phyloP scores from a whole-genome alignment of 345 rosid genomes.

The Orychophragmus violaceus region DNA sequence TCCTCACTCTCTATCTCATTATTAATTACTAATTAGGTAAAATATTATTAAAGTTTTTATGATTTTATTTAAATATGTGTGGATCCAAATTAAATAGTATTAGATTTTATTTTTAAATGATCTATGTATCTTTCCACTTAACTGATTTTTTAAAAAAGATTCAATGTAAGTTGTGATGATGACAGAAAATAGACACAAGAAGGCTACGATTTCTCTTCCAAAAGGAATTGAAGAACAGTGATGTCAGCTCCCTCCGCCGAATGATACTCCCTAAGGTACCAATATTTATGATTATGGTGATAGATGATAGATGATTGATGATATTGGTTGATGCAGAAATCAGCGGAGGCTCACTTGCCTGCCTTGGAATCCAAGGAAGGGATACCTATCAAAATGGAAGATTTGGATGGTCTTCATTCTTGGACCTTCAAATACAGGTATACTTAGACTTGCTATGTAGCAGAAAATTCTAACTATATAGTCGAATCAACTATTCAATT shows the following conservation, averaged over 20 bases:
- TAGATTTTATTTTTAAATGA: neutral
- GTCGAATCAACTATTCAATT: neutral
- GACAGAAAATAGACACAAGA: constrained; percentile 71
- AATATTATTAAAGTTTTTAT: no score
- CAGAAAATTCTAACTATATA: neutral
- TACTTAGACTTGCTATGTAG: neutral
- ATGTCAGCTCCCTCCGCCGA: constrained; percentile 82
- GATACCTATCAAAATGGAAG: constrained; percentile 65
- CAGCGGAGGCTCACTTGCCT: constrained; percentile 91
- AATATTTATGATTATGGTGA: neutral
- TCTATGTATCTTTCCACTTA: neutral
- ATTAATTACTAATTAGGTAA: no score
- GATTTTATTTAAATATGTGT: neutral
- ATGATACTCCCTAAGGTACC: constrained; percentile 94
- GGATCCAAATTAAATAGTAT: neutral
- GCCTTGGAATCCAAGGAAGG: constrained; percentile 84
- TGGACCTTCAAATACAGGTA: constrained; percentile 98
- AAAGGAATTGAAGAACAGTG: constrained; percentile 93
- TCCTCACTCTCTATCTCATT: neutral
- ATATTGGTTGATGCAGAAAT: constrained; percentile 46
- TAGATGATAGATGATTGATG: neutral
- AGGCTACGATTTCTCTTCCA: constrained; percentile 77
- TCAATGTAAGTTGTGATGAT: neutral
- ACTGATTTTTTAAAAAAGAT: neutral
- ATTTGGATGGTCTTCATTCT: constrained; percentile 64